Base-by-base conservation (phyloP, 176 grass and related monocot species). In the Carex myosuroides region DNA sequence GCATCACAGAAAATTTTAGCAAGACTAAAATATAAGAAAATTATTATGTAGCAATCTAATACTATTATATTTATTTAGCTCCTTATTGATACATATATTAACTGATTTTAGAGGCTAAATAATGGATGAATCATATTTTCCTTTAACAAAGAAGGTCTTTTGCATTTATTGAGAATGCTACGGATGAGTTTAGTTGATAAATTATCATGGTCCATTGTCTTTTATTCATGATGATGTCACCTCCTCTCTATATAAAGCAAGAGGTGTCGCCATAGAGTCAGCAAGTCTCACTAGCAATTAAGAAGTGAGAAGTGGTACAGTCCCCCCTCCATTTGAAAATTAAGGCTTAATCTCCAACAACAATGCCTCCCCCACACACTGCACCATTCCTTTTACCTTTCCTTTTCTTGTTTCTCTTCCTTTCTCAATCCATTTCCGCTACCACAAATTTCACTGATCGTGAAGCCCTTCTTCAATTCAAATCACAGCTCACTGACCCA, bases 391-490 rank as follows among this genome's bases (percentile, higher is more conserved):
- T n/a, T 71, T 41, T 69, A 13, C 17, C 57, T 5, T 13, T 63
- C 64, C 54, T 30, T 13, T 2, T 61, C 6, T 18, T 68, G 5
- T 46, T 79, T 55, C 42, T 89, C 39, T 7, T 85, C 42, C 64
- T 85, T 52, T 74, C 64, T 73, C 70, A 61, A 3, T 85, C 64
- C 33, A 53, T 85, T 32, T 46, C 54, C 11, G n/a, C 69, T 63
- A 35, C 17, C 11, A 72, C 64, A 44, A 63, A 20, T 26, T 60
- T 29, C 9, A 35, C 29, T 0, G 90, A 93, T 59, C 42, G 54
- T 60, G 41, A 87, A 57, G 67, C 84, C 7, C 87, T 91, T 21
- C 79, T 91, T 20, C 90, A 82, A 67, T 89, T 94, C 87, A 87
- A 89, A 79, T 88, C 87, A n/a, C 85, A 87, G 16, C 56, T 91